Evolutionary conservation across 106 monocot genomes (phyloP).

Genomic region (Phalaenopsis equestris): DNA sequence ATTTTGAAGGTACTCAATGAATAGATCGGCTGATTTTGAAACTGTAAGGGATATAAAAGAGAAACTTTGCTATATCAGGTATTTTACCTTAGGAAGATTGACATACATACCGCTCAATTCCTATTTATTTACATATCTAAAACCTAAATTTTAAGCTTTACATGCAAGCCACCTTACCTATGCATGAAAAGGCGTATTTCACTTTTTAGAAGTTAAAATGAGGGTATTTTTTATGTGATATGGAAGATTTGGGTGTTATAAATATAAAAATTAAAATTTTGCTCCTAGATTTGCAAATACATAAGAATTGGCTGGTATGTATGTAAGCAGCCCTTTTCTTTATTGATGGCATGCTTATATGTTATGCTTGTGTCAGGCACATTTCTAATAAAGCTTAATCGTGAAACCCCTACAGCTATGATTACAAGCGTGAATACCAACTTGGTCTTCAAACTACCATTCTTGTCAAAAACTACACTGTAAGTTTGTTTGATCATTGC

Average conservation of each 20-base stretch:
- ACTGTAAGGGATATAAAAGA: conserved; percentile 90
- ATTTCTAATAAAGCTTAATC: neutral
- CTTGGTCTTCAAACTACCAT: conserved; percentile 98
- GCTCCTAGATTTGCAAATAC: no score
- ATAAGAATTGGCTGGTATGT: no score
- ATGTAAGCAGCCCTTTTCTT: no score
- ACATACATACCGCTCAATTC: no score
- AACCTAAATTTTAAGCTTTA: no score
- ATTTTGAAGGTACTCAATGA: conserved; percentile 77
- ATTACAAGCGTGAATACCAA: conserved; percentile 98
- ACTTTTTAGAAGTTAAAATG: no score
- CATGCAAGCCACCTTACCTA: no score
- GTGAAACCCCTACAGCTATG: conserved; percentile 55
- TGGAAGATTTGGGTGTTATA: no score
- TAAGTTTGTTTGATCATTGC: conserved; percentile 30
- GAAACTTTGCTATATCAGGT: conserved; percentile 93
- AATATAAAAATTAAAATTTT: no score
- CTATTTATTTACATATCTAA: no score
- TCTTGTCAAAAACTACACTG: conserved; percentile 95
- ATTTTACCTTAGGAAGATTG: conserved; percentile 1
- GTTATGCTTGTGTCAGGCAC: neutral
- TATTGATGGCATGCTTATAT: neutral
- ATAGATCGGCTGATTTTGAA: conserved; percentile 92
- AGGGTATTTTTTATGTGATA: no score
- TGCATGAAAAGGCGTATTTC: no score